Evolutionary conservation across 129 eudicot genomes (phyloP), one percentile per base, ranked within the genome.

Genomic region (Arctium lappa): DNA sequence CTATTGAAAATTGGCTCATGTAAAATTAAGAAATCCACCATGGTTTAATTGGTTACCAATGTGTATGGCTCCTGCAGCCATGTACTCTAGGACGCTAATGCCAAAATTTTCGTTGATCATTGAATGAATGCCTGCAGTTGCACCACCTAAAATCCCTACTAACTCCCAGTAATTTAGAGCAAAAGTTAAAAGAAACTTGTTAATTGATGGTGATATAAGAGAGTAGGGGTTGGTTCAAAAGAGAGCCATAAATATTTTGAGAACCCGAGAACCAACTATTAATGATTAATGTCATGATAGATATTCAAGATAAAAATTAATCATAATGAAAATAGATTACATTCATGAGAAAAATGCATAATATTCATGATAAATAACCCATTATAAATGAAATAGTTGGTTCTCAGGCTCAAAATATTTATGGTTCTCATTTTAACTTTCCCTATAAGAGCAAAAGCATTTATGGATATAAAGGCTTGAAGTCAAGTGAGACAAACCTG

Each of bases 41-140:
- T 5, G 42, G 36, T 10, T 60, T 38, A 76, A 53, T 60, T 70
- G 31, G 10, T 60, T 74, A 93, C 98, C 99, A 39, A 95, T 95
- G 83, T 98, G 98, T 86, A 95, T 91, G 60, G 99, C 99, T 69
- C 98, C 99, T 60, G 99, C 94, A 76, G 97, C 98, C 97, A 95
- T 93, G 87, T 86, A 93, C 86, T 95, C 98, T 39, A 93, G 98
- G 74, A 95, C 97, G 68, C 97, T 83, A 70, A 95, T 95, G 85
- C 99, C 99, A 88, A 95, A 95, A 84, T 95, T 98, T 84, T 95
- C 99, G 38, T 95, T 98, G 27, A 84, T 89, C 99, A 95, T 95
- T 40, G 98, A 90, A 89, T 95, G 98, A 46, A 95, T 90, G 79
- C 99, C 99, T 6, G 89, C 91, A 72, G 83, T 69, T 32, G 99